phyloP scores from a whole-genome alignment of 805 yeast species.

The Candida coquimbonensis region DNA sequence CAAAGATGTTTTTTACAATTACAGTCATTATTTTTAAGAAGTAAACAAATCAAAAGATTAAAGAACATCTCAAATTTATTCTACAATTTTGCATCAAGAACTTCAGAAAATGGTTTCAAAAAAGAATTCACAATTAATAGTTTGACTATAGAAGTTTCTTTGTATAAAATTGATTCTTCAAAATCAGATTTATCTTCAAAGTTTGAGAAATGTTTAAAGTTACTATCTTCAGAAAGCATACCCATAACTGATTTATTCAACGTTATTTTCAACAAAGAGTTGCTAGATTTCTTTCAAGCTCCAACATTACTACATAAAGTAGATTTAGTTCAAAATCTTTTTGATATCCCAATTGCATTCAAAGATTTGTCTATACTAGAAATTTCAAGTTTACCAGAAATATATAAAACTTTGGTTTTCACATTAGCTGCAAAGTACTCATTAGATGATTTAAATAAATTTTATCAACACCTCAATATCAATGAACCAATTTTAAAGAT shows the following conservation, averaged over 20 bases:
- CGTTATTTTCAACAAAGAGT: slow-evolving; percentile 9
- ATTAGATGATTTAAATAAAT: slow-evolving; percentile 1
- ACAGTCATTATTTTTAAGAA: slow-evolving; percentile 15
- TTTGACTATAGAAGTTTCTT: slow-evolving; percentile 24
- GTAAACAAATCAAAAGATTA: slow-evolving; percentile 31
- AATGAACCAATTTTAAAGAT: slow-evolving; percentile 17
- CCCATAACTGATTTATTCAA: not conserved
- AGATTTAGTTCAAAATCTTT: slow-evolving; percentile 8
- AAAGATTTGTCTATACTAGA: slow-evolving; percentile 2
- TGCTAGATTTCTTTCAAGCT: slow-evolving; percentile 8
- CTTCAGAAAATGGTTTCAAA: not conserved
- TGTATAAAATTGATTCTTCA: slow-evolving; percentile 6
- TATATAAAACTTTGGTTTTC: slow-evolving; percentile 15
- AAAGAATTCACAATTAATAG: not conserved
- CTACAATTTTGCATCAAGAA: slow-evolving; percentile 30
- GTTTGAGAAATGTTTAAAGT: slow-evolving; percentile 28
- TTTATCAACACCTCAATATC: slow-evolving; percentile 9
- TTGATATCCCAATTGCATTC: slow-evolving; percentile 8
- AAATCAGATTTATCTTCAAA: slow-evolving; percentile 23
- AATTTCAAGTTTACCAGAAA: slow-evolving; percentile 10
- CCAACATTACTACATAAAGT: slow-evolving; percentile 12
- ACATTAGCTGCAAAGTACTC: slow-evolving; percentile 11
- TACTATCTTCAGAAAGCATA: slow-evolving; percentile 12
- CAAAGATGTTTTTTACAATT: slow-evolving; percentile 12
- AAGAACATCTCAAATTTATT: slow-evolving; percentile 40